Base-by-base conservation (phyloP, 192 early-diverging fungal species). In the Radiomyces spectabilis region DNA sequence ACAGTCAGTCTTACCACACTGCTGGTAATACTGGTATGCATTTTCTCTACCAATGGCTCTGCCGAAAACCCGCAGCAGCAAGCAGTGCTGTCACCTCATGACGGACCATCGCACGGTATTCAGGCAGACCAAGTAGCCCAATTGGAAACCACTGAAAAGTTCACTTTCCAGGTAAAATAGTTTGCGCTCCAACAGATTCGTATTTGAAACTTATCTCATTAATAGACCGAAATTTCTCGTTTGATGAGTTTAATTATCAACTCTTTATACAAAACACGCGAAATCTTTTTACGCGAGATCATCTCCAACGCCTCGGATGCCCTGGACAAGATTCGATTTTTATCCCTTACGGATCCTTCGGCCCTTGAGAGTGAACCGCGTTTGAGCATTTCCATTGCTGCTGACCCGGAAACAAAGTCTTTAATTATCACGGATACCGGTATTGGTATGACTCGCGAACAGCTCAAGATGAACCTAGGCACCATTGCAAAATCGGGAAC, bases 401-500 rank as follows among this genome's bases (percentile, higher is more conserved):
- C 88, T 21, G 81, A 98, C 73, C 70, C 77, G 53, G 83, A 83
- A 10, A 55, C 74, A 31, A 84, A 88, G 30, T 77, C 87, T 12
- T 69, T 99, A 37, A 83, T 83, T 5, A 94, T 99, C 48, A 76
- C 74, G 29, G 97, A 99, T 65, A 84, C 93, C 13, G 97, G 97
- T 58, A 81, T 99, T 41, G 97, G 97, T 40, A 98, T 98, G 97
- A 93, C 85, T 45, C 81, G 83, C 34, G 74, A 89, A 30, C 85
- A 95, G 46, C 78, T 98, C 22, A 83, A 86, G 54, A 81, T 87
- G 31, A 96, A 96, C 69, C 75, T 99, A 8, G 97, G 97, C 35
- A 98, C 95, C 4, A 94, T 99, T 73, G 97, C 97, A 27, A 95
- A 95, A 69, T 97, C 94, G 3, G 97, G 97, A 6, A 98, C 97